Conservation (phyloP, 805 yeast species). For the Kazachstania taianensis region DNA sequence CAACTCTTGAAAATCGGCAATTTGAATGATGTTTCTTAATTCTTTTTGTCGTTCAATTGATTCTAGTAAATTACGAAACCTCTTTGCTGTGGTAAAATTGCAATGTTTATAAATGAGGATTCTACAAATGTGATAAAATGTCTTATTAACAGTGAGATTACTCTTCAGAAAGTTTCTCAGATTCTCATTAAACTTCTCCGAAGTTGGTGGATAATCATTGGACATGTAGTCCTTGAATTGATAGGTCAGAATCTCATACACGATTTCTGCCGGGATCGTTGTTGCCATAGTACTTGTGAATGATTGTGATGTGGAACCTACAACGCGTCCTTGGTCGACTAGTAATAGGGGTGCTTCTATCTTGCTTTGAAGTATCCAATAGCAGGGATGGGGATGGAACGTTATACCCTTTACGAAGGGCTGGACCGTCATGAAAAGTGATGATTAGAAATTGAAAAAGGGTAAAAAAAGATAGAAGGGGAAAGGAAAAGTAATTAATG, state of each 20-base stretch:
- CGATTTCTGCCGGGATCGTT: conserved; percentile 43
- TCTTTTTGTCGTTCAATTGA: conserved; percentile 39
- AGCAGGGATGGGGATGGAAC: too few species aligned
- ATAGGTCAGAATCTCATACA: conserved; percentile 44
- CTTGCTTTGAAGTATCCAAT: too few species aligned
- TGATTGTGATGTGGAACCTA: too few species aligned
- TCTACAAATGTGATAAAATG: conserved; percentile 46
- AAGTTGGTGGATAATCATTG: conserved; percentile 41
- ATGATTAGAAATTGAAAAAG: too few species aligned
- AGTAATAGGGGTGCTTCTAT: too few species aligned
- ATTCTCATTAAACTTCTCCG: conserved; percentile 35
- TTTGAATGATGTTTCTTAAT: conserved; percentile 50
- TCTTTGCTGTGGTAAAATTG: conserved; percentile 67
- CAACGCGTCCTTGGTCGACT: too few species aligned
- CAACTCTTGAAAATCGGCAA: conserved; percentile 78
- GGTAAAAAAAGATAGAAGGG: too few species aligned
- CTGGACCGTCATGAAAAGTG: too few species aligned
- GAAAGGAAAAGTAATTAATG: too few species aligned
- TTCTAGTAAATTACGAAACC: conserved; percentile 60
- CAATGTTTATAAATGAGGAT: conserved; percentile 57
- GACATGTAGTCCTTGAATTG: conserved; percentile 41
- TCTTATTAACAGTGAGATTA: conserved; percentile 45
- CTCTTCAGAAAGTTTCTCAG: conserved; percentile 42
- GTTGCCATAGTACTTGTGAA: too few species aligned
- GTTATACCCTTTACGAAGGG: too few species aligned